A percentile compares a stretch with the other conserved stretches of the same genome.
phyloP scores from a whole-genome alignment of 2,329 filamentous ascomycete genomes.

The Diplodia mutila region DNA sequence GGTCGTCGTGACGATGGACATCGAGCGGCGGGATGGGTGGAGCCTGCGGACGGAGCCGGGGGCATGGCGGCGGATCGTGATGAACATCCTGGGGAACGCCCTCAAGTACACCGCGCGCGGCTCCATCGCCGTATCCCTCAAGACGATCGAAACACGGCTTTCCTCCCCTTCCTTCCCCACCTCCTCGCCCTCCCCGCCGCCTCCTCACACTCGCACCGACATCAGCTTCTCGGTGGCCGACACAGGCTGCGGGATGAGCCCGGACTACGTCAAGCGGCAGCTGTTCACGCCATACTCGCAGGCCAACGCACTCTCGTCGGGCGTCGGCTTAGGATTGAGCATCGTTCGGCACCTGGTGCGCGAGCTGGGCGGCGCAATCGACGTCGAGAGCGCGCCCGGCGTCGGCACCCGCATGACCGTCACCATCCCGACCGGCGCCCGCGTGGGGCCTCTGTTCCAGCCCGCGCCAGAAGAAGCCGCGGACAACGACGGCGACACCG shows the following conservation, averaged over 20 bases:
- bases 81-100: constrained; percentile 66
- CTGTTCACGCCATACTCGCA: constrained; percentile 46
- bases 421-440: not conserved
- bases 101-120: constrained; percentile 59
- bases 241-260: constrained; percentile 45
- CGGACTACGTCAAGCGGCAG: constrained; percentile 41
- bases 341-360: constrained; percentile 45
- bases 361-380: constrained; percentile 42
- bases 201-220: not conserved
- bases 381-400: constrained; percentile 40
- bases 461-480: not conserved
- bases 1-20: constrained; percentile 54
- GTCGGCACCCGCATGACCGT: constrained; percentile 33
- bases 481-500: no score
- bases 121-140: not conserved
- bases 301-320: constrained; percentile 42
- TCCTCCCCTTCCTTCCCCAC: no score
- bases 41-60: constrained; percentile 60
- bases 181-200: no score
- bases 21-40: constrained; percentile 54
- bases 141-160: not conserved
- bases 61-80: constrained; percentile 56
- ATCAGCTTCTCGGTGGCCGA: constrained; percentile 40
- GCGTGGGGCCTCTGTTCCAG: no score
- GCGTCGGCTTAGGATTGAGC: constrained; percentile 43